Conservation (phyloP, 1,284 basidiomycete species). For the Rhodotorula sp. region DNA sequence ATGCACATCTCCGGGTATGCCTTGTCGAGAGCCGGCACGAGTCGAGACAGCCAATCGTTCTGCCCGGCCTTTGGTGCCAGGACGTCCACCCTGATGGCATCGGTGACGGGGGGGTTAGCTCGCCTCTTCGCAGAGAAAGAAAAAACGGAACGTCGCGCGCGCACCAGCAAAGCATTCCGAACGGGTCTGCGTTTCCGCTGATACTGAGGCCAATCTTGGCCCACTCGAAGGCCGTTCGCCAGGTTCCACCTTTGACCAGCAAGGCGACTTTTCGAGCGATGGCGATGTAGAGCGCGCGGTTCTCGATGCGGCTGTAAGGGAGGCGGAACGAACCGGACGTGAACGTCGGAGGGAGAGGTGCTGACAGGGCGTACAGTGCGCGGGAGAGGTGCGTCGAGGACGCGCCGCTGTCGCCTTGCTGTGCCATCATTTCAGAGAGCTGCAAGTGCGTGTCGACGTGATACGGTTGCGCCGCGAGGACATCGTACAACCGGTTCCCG, state of each 20-base stretch:
- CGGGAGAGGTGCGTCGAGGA: conserved; percentile 82
- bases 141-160: background rate
- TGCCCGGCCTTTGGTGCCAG: conserved; percentile 77
- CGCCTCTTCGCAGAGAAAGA: background rate
- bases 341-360: conserved; percentile 79
- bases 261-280: conserved; percentile 41
- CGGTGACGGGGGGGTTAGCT: background rate
- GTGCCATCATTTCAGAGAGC: conserved; percentile 57
- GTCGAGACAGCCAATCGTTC: conserved; percentile 70
- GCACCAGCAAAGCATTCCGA: conserved; percentile 51
- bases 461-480: conserved; percentile 61
- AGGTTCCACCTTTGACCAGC: conserved; percentile 77
- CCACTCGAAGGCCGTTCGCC: conserved; percentile 84
- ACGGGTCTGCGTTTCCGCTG: conserved; percentile 31
- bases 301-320: conserved; percentile 81
- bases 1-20: conserved; percentile 54
- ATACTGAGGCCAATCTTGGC: conserved; percentile 58
- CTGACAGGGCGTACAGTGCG: conserved; percentile 80
- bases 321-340: conserved; percentile 73
- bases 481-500: conserved; percentile 54
- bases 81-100: conserved; percentile 57
- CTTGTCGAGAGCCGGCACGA: conserved; percentile 52
- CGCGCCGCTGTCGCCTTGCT: conserved; percentile 44
- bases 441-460: conserved; percentile 89
- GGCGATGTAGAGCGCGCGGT: conserved; percentile 73